phyloP scores from a whole-genome alignment of 1,284 basidiomycete species.

The Anthracocystis panici-leucophaei region DNA sequence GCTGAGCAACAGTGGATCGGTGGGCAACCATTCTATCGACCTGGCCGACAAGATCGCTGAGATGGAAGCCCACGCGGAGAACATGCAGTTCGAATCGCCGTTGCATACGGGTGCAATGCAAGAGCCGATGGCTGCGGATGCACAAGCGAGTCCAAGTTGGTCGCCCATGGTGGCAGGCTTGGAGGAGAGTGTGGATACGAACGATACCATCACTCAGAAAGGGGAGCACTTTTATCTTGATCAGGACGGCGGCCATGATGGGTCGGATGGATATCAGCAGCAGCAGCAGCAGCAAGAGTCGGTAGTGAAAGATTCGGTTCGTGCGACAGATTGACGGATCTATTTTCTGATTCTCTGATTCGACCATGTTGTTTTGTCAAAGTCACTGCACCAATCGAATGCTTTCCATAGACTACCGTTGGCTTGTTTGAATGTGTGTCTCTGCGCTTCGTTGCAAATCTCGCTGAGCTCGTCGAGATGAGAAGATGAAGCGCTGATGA shows the following conservation, averaged over 20 bases:
- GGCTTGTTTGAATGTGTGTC: not conserved
- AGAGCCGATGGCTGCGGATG: not conserved
- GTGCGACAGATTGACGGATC: not conserved
- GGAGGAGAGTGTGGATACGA: conserved; percentile 29
- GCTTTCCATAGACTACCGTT: not conserved
- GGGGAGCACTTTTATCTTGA: conserved; percentile 18
- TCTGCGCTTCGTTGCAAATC: not conserved
- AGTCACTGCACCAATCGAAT: not conserved
- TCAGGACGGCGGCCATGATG: conserved; percentile 1
- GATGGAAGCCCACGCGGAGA: conserved; percentile 57
- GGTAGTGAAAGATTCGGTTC: not conserved
- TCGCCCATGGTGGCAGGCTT: conserved; percentile 23
- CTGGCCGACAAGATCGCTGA: conserved; percentile 56
- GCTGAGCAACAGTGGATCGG: conserved; percentile 35
- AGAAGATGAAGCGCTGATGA: not conserved
- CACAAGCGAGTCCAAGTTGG: conserved; percentile 20
- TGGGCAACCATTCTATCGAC: conserved; percentile 38
- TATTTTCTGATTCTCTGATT: not conserved
- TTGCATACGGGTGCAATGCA: conserved; percentile 16
- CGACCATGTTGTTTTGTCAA: no score
- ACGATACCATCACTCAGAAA: conserved; percentile 14
- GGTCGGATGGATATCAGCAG: not conserved
- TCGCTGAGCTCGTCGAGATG: not conserved
- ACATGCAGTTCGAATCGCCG: conserved; percentile 42
- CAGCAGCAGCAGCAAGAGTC: not conserved